These are phyloP conservation scores for Starmerella asiatica DNA, from an alignment of 805 yeast genomes.

Conservation along the genomic window DNA sequence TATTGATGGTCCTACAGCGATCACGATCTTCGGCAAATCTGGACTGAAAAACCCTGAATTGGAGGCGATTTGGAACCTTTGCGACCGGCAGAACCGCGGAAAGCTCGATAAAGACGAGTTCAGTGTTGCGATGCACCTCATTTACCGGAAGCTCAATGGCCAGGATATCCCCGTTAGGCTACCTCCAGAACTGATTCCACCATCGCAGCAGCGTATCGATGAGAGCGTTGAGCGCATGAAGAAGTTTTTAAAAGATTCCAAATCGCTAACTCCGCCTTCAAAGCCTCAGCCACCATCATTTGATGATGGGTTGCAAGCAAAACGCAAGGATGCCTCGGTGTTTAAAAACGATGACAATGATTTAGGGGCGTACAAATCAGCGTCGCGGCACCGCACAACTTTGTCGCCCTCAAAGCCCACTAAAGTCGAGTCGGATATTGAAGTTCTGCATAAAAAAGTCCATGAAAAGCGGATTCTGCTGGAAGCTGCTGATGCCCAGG, in stretches of 20 bases:
- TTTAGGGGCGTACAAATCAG: constrained; percentile 46
- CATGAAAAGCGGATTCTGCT: constrained; percentile 59
- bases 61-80: constrained; percentile 81
- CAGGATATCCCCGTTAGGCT: constrained; percentile 65
- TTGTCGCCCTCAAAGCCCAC: neutral
- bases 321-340: constrained; percentile 36
- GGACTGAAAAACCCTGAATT: constrained; percentile 76
- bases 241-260: constrained; percentile 35
- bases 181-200: constrained; percentile 85
- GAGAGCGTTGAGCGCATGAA: constrained; percentile 61
- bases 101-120: constrained; percentile 79
- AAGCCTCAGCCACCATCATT: constrained; percentile 7
- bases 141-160: constrained; percentile 81
- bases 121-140: constrained; percentile 93
- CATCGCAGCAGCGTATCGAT: constrained; percentile 61
- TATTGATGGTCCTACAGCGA: constrained; percentile 69
- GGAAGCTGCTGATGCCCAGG: constrained; percentile 55
- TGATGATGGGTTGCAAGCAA: constrained; percentile 21
- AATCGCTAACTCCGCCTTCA: constrained; percentile 24
- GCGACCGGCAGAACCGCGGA: constrained; percentile 74
- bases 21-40: constrained; percentile 76
- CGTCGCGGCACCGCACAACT: constrained; percentile 42
- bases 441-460: constrained; percentile 47
- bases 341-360: constrained; percentile 58
- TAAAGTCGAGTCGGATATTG: constrained; percentile 28